These are phyloP conservation scores for Xanthoconium separans DNA, from an alignment of 1,284 basidiomycete species.

Conservation along the genomic window DNA sequence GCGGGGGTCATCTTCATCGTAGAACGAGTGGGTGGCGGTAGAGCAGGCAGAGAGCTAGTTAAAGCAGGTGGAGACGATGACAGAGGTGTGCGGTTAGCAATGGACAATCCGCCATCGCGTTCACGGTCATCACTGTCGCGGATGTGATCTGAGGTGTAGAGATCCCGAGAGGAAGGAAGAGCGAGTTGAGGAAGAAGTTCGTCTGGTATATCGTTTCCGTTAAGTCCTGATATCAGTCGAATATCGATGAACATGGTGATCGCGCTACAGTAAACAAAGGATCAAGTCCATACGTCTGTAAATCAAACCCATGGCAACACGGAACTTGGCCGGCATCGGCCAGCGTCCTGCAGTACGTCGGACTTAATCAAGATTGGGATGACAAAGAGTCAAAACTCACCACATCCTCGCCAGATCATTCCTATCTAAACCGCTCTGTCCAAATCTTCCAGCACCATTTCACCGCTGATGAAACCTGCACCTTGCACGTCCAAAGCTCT, in stretches of 20 bases:
- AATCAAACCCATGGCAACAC: conserved; percentile 98
- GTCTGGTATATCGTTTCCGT: conserved; percentile 90
- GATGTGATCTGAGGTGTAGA: too few relatives aligned
- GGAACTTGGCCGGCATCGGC: conserved; percentile 94
- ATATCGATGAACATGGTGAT: conserved; percentile 3
- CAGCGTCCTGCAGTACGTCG: conserved; percentile 61
- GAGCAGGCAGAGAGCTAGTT: conserved; percentile 33
- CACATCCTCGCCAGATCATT: conserved; percentile 95
- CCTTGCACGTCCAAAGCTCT: conserved; percentile 88
- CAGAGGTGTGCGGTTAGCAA: conserved; percentile 46
- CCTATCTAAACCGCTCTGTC: conserved; percentile 86
- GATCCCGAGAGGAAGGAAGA: conserved; percentile 90
- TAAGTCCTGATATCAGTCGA: conserved; percentile 60
- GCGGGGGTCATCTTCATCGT: conserved; percentile 79
- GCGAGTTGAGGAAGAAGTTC: conserved; percentile 86
- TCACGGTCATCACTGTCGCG: conserved; percentile 44
- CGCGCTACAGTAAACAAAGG: neutral
- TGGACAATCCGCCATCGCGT: conserved; percentile 33
- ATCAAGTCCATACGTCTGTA: conserved; percentile 72
- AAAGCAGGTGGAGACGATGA: conserved; percentile 46
- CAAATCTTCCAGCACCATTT: conserved; percentile 92
- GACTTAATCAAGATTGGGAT: neutral
- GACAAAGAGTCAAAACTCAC: conserved; percentile 45
- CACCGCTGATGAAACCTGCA: conserved; percentile 87
- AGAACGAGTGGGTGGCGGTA: conserved; percentile 47